Base-by-base conservation (phyloP, 1,284 basidiomycete species). In the Fomitopsis palustris region DNA sequence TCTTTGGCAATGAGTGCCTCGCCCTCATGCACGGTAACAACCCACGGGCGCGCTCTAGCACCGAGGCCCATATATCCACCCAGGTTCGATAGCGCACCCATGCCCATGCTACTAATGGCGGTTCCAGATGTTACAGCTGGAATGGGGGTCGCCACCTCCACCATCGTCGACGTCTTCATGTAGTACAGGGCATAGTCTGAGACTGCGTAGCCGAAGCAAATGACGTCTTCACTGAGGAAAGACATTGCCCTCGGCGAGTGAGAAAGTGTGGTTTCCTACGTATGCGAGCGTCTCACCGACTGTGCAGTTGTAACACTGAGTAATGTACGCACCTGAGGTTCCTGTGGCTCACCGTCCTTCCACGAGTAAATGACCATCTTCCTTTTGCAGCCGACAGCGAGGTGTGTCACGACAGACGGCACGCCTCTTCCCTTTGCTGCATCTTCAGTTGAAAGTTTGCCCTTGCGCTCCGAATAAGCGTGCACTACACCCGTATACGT, bases 11-110 rank as follows among this genome's bases (percentile, higher is more conserved):
- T 81, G 8, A 96, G 72, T 0, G 86, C 84, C 69, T 96, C 90
- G 0, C 79, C 81, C 2, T 88, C 87, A 38, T 79, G 81, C 27
- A 91, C 76, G 17, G 79, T 81, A 2, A 87, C 78, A 2, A 87
- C 78, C 5, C 78, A 80, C 2, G 93, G 87, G 64, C 88, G 92
- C 4, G 83, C 80, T 69, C 87, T 92, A 10, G 84, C 80, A 3
- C 90, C 90, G 19, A 91, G 74, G 0, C 90, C 90, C 85, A 97
- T 94, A 69, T 96, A 96, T 12, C 93, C 93, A 10, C 92, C 89
- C 17, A 96, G 74, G 1, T 93, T 92, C 10, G 84, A 85, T 37
- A 96, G 78, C 0, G 92, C 87, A 31, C 86, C 85, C 78, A 87
- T 89, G 29, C 84, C 79, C 66, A 82, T 76, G 38, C 78, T 78